These are phyloP conservation scores for Viridothelium virens DNA, from an alignment of 495 filamentous ascomycete genomes.

Conservation along the genomic window DNA sequence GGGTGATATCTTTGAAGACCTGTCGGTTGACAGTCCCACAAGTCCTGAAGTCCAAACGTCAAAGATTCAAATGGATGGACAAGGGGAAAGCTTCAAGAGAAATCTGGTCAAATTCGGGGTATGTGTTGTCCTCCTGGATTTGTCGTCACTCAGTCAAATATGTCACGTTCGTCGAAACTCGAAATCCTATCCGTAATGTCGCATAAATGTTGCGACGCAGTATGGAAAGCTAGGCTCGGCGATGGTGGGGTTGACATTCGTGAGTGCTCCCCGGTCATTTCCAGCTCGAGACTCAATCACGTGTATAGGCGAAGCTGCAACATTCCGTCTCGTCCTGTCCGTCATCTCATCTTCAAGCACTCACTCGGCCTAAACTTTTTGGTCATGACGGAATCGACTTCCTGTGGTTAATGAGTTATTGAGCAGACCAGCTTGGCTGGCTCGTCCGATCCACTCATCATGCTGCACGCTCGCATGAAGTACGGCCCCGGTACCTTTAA, in stretches of 20 bases:
- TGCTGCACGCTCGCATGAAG: constrained; percentile 3
- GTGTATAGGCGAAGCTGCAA: background rate
- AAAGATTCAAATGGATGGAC: too few species aligned
- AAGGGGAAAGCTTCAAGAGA: background rate
- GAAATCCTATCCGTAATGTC: too few species aligned
- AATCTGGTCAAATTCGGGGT: background rate
- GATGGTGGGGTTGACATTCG: background rate
- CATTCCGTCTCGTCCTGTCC: background rate
- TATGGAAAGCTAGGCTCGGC: background rate
- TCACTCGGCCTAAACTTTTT: background rate
- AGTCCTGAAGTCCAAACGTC: background rate
- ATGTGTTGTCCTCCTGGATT: too few species aligned
- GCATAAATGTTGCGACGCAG: background rate
- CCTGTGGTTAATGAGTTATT: background rate
- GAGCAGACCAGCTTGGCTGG: constrained; percentile 1
- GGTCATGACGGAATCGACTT: constrained; percentile 10
- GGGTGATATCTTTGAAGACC: background rate
- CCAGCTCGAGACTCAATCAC: background rate
- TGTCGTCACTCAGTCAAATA: too few species aligned
- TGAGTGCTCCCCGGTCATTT: background rate
- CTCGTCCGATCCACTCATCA: background rate
- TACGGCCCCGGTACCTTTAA: background rate
- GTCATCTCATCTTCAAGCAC: background rate
- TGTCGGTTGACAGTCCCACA: background rate
- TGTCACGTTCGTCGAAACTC: too few species aligned